Base-by-base conservation (phyloP, 257 asterid genomes). In the Solanum neorickii region DNA sequence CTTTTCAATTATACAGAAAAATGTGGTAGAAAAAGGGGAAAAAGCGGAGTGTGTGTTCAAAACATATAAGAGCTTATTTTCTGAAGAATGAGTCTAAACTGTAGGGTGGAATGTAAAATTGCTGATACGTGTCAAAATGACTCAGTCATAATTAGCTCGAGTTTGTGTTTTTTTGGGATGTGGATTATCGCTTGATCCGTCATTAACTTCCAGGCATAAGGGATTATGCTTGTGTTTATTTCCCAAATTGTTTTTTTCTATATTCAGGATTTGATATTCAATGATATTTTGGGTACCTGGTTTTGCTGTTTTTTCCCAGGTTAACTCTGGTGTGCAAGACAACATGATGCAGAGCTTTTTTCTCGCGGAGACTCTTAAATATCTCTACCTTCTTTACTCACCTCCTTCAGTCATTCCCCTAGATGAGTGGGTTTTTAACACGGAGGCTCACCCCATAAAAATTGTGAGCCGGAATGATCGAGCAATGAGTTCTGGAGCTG, bases 261-360 rank as follows among this genome's bases (percentile, higher is more conserved):
- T 70, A 31, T 31, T 33, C 77, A 70, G 77, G 25, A 70, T 39
- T 16, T 70, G 44, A 70, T 39, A 70, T 33, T 31, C 77, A 70
- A 70, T 70, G 83, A 76, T 86, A 23, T 41, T 35, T 20, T 83
- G 42, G 37, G 33, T 12, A 76, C 14, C 39, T 74, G 73, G 62
- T 52, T 23, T 85, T 37, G n/a, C 35, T 56, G 31, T 72, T 52
- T 90, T 25, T 68, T 85, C 80, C 84, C 95, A 97, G 99, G 99
- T 97, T 59, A 96, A 92, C 80, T 93, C 98, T 3, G 98, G 99
- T 3, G 96, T 94, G 23, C 95, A 95, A 90, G 99, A 97, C 95
- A 92, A 97, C 92, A 95, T 93, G 99, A 97, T 95, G 99, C 99
- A 97, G 85, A 97, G 99, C 93, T 97, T 97, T 90, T 97, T 97